Conservation (phyloP, 2,329 filamentous ascomycete species). For the Colletotrichum horii region DNA sequence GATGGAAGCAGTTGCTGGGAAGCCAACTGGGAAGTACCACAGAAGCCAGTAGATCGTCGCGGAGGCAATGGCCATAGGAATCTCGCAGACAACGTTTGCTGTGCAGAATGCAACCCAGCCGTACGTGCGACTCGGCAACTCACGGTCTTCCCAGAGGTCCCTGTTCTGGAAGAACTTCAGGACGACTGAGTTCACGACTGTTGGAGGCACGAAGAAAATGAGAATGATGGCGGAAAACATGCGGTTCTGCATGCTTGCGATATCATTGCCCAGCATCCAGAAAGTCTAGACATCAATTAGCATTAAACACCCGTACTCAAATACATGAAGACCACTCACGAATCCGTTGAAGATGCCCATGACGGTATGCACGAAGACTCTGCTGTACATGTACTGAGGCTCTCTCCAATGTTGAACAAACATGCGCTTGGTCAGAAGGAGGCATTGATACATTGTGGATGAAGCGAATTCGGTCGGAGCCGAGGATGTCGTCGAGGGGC, state of each 20-base stretch:
- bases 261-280: conserved; percentile 68
- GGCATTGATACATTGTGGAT: conserved; percentile 65
- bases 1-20: conserved; percentile 67
- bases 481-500: conserved; percentile 32
- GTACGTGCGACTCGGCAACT: conserved; percentile 77
- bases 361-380: conserved; percentile 74
- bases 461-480: conserved; percentile 68
- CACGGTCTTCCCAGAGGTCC: conserved; percentile 74
- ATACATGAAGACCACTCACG: neutral
- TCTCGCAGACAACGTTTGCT: conserved; percentile 74
- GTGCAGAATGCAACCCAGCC: conserved; percentile 79
- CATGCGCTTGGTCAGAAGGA: conserved; percentile 70
- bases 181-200: conserved; percentile 74
- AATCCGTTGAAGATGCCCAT: conserved; percentile 79
- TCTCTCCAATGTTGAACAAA: conserved; percentile 79
- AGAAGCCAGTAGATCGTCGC: conserved; percentile 73
- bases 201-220: conserved; percentile 70
- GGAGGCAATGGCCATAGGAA: conserved; percentile 71
- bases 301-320: neutral
- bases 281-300: conserved; percentile 54
- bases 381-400: conserved; percentile 77
- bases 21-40: conserved; percentile 79
- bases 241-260: conserved; percentile 75
- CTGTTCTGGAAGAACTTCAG: conserved; percentile 81
- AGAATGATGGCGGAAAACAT: conserved; percentile 74